phyloP scores from a whole-genome alignment of 768 basidiomycete genomes.

The Pleurotus giganteus region DNA sequence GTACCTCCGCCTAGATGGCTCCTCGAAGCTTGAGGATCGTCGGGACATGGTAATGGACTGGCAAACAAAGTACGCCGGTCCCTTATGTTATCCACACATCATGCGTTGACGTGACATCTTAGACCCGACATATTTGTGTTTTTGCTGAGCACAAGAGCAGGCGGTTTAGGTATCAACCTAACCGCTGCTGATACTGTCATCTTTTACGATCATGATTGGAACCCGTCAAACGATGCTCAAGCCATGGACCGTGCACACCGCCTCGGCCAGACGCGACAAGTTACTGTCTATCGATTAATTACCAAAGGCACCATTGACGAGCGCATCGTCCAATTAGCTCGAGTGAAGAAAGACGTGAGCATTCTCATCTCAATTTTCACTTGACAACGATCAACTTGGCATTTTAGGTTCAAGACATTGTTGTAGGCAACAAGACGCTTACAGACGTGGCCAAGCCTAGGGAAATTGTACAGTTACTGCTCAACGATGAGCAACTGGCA shows the following conservation, averaged over 20 bases:
- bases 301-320: slow-evolving; percentile 95
- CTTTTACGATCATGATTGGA: slow-evolving; percentile 96
- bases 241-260: slow-evolving; percentile 99
- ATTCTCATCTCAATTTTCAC: slow-evolving; percentile 1
- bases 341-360: slow-evolving; percentile 94
- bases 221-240: slow-evolving; percentile 96
- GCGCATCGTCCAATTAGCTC: slow-evolving; percentile 92
- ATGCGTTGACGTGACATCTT: slow-evolving; percentile 8
- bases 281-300: slow-evolving; percentile 93
- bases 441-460: slow-evolving; percentile 92
- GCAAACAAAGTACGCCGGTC: slow-evolving; percentile 80
- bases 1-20: slow-evolving; percentile 89
- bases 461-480: slow-evolving; percentile 92
- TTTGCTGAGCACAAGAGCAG: slow-evolving; percentile 89
- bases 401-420: slow-evolving; percentile 95
- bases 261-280: slow-evolving; percentile 94
- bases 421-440: slow-evolving; percentile 95
- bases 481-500: slow-evolving; percentile 93
- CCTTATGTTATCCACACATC: neutral
- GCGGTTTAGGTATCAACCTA: slow-evolving; percentile 94
- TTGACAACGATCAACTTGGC: slow-evolving; percentile 1
- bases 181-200: slow-evolving; percentile 95
- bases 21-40: slow-evolving; percentile 92
- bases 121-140: slow-evolving; percentile 90
- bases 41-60: slow-evolving; percentile 99